These are phyloP conservation scores for Cantharellus cinnabarinus DNA, from an alignment of 768 basidiomycete genomes.

Conservation along the genomic window DNA sequence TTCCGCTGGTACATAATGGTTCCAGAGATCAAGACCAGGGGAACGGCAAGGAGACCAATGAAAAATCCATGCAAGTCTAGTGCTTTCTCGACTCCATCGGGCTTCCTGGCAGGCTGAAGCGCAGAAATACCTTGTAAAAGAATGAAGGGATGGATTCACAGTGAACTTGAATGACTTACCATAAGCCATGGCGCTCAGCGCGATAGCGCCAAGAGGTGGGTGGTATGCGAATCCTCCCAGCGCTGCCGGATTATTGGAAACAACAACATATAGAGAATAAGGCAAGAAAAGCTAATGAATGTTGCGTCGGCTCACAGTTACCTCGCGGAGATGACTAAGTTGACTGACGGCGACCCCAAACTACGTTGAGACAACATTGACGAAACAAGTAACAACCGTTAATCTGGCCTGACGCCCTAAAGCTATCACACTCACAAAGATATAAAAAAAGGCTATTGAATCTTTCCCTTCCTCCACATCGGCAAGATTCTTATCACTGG, in stretches of 20 bases:
- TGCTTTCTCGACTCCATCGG: neutral
- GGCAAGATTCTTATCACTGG: no score
- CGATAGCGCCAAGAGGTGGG: neutral
- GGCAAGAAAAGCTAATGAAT: neutral
- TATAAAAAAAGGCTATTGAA: neutral
- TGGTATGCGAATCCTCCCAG: neutral
- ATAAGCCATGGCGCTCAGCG: neutral
- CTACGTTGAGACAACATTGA: neutral
- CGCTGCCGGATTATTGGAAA: neutral
- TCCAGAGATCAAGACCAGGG: neutral
- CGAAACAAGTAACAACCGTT: neutral
- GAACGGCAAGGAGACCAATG: neutral
- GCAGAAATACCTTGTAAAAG: neutral
- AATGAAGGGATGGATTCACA: neutral
- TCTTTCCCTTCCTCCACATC: neutral
- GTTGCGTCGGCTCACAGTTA: neutral
- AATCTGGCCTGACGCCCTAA: neutral
- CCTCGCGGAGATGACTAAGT: neutral
- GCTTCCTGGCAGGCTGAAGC: neutral
- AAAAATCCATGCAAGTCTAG: neutral
- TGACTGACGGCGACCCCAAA: neutral
- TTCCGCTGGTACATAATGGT: neutral
- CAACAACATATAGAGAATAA: neutral
- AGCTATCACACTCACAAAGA: neutral
- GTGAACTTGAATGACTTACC: neutral